Evolutionary conservation across 352 stramenopile genomes (phyloP).

Genomic region (Globisporangium cederbergense): DNA sequence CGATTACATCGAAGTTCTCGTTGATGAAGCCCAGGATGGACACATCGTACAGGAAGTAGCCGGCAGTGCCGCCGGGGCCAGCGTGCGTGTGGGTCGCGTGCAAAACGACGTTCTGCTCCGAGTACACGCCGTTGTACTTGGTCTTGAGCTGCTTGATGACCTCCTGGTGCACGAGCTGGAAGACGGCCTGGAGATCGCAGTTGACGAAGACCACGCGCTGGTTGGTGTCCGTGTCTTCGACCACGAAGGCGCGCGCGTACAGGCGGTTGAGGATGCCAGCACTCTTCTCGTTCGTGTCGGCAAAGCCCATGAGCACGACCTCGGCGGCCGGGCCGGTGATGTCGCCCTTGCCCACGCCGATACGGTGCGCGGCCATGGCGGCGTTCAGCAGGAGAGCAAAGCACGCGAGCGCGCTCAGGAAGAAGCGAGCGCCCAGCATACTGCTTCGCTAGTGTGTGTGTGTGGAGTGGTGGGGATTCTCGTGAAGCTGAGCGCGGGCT

Average conservation of each 20-base stretch:
- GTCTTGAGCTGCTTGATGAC: slow-evolving; percentile 22
- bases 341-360: slow-evolving; percentile 57
- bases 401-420: slow-evolving; percentile 8
- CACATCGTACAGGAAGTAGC: slow-evolving; percentile 70
- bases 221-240: slow-evolving; percentile 37
- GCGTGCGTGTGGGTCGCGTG: slow-evolving; percentile 83
- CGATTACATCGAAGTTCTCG: slow-evolving; percentile 65
- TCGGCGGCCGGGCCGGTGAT: slow-evolving; percentile 58
- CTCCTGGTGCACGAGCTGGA: slow-evolving; percentile 54
- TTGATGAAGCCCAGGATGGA: slow-evolving; percentile 34
- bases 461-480: not conserved
- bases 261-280: slow-evolving; percentile 62
- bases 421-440: slow-evolving; percentile 6
- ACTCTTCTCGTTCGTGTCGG: slow-evolving; percentile 35
- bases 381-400: slow-evolving; percentile 10
- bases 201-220: slow-evolving; percentile 44
- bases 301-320: slow-evolving; percentile 68
- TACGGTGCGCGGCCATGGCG: slow-evolving; percentile 26
- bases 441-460: not conserved
- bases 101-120: slow-evolving; percentile 65
- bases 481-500: not conserved
- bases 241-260: slow-evolving; percentile 59
- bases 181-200: slow-evolving; percentile 41
- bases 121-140: slow-evolving; percentile 40
- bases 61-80: slow-evolving; percentile 62